A percentile compares a stretch with the other conserved stretches of the same genome.
Evolutionary conservation across 179 eudicot genomes (phyloP).

Genomic region (Pouteria campechiana): DNA sequence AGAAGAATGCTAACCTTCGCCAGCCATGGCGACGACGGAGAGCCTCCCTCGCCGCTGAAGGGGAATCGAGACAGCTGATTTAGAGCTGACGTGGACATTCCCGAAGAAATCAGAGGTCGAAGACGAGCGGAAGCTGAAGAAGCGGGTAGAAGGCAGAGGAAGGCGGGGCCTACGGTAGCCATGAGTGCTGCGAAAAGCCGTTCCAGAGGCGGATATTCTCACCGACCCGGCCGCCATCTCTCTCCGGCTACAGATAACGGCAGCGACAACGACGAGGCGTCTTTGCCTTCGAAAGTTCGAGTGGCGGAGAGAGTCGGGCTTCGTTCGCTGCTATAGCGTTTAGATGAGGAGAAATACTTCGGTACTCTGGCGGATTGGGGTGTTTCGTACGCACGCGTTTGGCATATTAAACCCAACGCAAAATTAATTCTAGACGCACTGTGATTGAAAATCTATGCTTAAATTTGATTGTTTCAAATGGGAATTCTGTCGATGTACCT

Average conservation of each 20-base stretch:
- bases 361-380: no score
- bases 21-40: conserved; percentile 73
- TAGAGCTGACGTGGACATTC: conserved; percentile 21
- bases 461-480: no score
- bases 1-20: conserved; percentile 28
- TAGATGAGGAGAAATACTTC: no score
- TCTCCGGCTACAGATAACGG: conserved; percentile 8
- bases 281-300: no score
- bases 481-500: no score
- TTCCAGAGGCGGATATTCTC: conserved; percentile 13
- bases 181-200: conserved; percentile 31
- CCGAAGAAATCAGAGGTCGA: conserved; percentile 45
- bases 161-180: conserved; percentile 25
- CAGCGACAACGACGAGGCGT: no score
- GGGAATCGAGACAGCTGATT: conserved; percentile 10
- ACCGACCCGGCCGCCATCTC: conserved; percentile 58
- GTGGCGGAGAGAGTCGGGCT: no score
- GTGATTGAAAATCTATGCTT: no score
- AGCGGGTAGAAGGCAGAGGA: conserved; percentile 17
- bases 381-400: no score
- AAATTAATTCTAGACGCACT: no score
- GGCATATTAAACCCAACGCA: no score
- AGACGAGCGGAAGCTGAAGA: conserved; percentile 18
- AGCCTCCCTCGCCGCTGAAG: conserved; percentile 18
- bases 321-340: no score